Evolutionary conservation across 2,329 filamentous ascomycete genomes (phyloP), one percentile per base, ranked within the genome.

Genomic region (Lasiodiplodia gonubiensis): DNA sequence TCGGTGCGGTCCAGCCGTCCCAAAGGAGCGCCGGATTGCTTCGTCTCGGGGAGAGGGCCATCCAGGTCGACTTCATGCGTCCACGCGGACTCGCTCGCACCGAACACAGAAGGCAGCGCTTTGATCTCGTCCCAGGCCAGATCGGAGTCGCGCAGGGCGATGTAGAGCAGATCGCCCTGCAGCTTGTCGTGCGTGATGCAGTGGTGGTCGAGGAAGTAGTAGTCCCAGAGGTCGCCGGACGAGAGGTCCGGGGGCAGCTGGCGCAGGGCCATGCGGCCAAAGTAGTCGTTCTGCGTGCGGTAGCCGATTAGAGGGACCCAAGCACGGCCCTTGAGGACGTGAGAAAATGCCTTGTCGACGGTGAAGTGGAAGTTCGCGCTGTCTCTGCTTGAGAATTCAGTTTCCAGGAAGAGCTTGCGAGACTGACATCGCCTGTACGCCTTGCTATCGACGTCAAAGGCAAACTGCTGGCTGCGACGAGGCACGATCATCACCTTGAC

Each of bases 171-270:
- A 64, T 80, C 78, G 35, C 79, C 79, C 49, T 78, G 77, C 73
- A 79, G 74, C 70, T 80, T 80, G 70, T 80, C 78, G 69, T 79
- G 77, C 11, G 77, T 75, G 52, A 80, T 77, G 68, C 79, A 80
- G 67, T 80, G 77, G 37, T 79, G 75, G 46, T 80, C 78, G 27
- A 80, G 71, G 67, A 80, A 80, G 3, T 75, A 72, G 53, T 78
- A 78, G 61, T 80, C 77, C 79, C 79, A 80, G 3, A 79, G 72
- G 51, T 73, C 71, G n/a, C 74, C 73, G 53, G 76, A 72, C 39
- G 74, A 68, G 48, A 77, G 72, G 48, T 79, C 75, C 21, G 72
- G 71, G 2, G 77, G 74, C 2, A 80, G 73, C 27, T 75, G 70
- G 3, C 72, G 71, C 1, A 80, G 74, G n/a, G 75, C 75, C 74